These are phyloP conservation scores for Microcyclospora pomicola DNA, from an alignment of 2,329 filamentous ascomycete genomes.

Conservation along the genomic window DNA sequence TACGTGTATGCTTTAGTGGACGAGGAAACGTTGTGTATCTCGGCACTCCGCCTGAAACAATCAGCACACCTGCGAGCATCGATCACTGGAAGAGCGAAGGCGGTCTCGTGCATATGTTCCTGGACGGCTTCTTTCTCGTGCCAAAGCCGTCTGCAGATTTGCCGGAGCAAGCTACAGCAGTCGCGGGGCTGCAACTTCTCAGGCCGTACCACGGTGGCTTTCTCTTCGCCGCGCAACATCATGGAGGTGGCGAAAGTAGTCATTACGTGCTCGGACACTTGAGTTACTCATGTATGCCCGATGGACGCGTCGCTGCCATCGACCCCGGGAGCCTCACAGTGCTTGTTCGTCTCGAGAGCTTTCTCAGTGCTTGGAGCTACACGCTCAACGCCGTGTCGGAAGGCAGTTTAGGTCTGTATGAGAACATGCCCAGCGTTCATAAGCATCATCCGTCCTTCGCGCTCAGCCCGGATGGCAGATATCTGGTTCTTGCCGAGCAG, in stretches of 20 bases:
- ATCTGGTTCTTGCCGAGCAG: constrained; percentile 19
- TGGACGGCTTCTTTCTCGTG: constrained; percentile 16
- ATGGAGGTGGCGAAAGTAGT: constrained; percentile 16
- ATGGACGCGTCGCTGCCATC: constrained; percentile 7
- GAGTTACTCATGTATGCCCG: constrained; percentile 6
- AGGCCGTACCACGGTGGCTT: constrained; percentile 14
- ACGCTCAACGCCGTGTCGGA: constrained; percentile 12
- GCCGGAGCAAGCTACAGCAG: constrained; percentile 7
- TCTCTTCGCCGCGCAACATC: constrained; percentile 19
- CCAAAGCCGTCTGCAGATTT: constrained; percentile 1
- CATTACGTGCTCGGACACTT: constrained; percentile 20
- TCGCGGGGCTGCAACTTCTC: constrained; percentile 21
- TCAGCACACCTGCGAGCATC: constrained; percentile 7
- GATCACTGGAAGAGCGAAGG: constrained; percentile 21
- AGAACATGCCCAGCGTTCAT: constrained; percentile 20
- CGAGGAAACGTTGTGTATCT: constrained; percentile 23
- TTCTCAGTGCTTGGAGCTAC: constrained; percentile 17
- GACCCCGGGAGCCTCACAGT: constrained; percentile 13
- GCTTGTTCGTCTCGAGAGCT: constrained; percentile 18
- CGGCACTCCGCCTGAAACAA: constrained; percentile 13
- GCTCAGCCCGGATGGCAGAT: constrained; percentile 8
- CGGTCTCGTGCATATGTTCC: constrained; percentile 18
- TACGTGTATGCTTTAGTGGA: constrained; percentile 20
- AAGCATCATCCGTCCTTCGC: constrained; percentile 20
- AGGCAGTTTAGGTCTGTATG: constrained; percentile 15